phyloP scores from a whole-genome alignment of 176 grass and related monocot genomes.

The Oryza australiensis region DNA sequence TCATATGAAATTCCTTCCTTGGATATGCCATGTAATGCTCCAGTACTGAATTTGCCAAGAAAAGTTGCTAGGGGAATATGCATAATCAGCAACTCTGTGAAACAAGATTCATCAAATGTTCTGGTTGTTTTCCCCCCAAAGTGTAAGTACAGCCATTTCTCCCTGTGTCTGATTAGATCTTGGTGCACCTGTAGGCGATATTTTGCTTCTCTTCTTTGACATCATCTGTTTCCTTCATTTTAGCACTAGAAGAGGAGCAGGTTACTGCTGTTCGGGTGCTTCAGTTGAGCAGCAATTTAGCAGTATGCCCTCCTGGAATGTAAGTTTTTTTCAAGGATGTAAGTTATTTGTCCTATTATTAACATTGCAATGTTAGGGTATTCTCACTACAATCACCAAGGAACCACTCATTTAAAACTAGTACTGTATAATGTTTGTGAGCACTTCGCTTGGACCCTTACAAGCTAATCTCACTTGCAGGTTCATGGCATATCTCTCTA shows the following conservation, averaged over 20 bases:
- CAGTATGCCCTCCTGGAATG: slow-evolving; percentile 81
- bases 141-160: slow-evolving; percentile 57
- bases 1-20: slow-evolving; percentile 74
- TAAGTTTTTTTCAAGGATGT: slow-evolving; percentile 52
- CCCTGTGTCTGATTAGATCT: slow-evolving; percentile 1
- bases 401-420: slow-evolving; percentile 27
- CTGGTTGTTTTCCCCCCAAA: slow-evolving; percentile 92
- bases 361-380: slow-evolving; percentile 17
- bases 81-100: slow-evolving; percentile 63
- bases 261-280: slow-evolving; percentile 62
- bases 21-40: slow-evolving; percentile 34
- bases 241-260: slow-evolving; percentile 78
- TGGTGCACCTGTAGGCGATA: slow-evolving; percentile 14
- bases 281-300: slow-evolving; percentile 90
- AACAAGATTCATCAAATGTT: slow-evolving; percentile 66
- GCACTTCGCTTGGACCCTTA: slow-evolving; percentile 10
- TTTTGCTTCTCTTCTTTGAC: slow-evolving; percentile 33
- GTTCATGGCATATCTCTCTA: slow-evolving; percentile 83
- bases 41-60: slow-evolving; percentile 34
- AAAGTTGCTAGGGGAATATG: slow-evolving; percentile 83
- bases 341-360: slow-evolving; percentile 42
- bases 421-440: slow-evolving; percentile 10
- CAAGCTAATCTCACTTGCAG: slow-evolving; percentile 46
- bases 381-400: slow-evolving; percentile 20
- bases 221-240: slow-evolving; percentile 37